Evolutionary conservation across 495 filamentous ascomycete genomes (phyloP), one percentile per base, ranked within the genome.

Genomic region (Margaritispora aquatica): DNA sequence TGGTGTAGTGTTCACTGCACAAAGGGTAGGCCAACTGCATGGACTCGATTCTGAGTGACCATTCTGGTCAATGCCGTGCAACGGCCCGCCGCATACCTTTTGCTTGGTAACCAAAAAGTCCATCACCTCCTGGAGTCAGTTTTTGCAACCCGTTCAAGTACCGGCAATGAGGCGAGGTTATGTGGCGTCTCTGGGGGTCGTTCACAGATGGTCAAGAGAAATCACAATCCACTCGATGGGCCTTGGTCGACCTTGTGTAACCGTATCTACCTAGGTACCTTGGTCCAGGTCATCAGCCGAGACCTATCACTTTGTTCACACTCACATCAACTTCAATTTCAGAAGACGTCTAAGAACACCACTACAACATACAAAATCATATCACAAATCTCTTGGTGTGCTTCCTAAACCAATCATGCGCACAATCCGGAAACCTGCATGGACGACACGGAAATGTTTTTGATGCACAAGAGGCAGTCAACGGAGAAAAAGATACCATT

Each of bases 231-330:
- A n/a, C n/a, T n/a, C 29, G 29, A 15, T 47, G 52, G 38, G 23
- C 36, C 50, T 21, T 51, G 15, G 36, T 24, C 53, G 49, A 26
- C 51, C 58, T 41, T 38, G 58, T 61, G 58, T 56, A 61, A 56
- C 41, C 44, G 20, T 55, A 49, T 36, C 51, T 21, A 27, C 51
- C 48, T 22, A 22, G 22, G n/a, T n/a, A 48, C 47, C 20, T 51
- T 61, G 26, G 58, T 21, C 41, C 24, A 19, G 34, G 50, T 15
- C 27, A 54, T 60, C 58, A 49, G 46, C 36, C 55, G 17, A 50
- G 13, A 50, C 10, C 2, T 50, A 50, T 3, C n/a, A 10, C 21
- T 24, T 24, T 48, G 47, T 15, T 44, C 19, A n/a, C 38, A 44
- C 38, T n/a, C 11, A 44, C 38, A 8, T n/a, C 38, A 9, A 3